Evolutionary conservation across 495 filamentous ascomycete species (phyloP).

Genomic region (Aspergillus ellipticus): DNA sequence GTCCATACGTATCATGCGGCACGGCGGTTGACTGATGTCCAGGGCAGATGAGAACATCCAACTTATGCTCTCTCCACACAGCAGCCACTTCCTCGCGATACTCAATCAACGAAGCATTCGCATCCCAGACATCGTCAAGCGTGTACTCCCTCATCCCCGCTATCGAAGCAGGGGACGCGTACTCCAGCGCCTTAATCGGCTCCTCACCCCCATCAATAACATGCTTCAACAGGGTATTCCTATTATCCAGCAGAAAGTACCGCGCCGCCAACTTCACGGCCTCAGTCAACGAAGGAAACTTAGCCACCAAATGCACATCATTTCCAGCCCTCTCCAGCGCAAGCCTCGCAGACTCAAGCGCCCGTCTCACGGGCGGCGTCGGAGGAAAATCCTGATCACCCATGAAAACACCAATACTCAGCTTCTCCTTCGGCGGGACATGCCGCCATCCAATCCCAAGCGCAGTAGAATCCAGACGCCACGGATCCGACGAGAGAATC

Average conservation of each 20-base stretch:
- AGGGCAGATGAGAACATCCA: not conserved
- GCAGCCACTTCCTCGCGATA: not conserved
- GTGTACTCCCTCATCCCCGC: not conserved
- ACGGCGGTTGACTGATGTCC: not conserved
- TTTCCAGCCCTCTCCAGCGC: not conserved
- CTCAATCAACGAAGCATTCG: not conserved
- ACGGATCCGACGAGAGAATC: slow-evolving; percentile 24
- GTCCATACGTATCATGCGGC: not conserved
- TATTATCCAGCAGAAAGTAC: not conserved
- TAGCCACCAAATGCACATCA: not conserved
- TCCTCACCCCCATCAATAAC: slow-evolving; percentile 16
- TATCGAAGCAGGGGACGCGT: not conserved
- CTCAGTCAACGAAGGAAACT: not conserved
- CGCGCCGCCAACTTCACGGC: not conserved
- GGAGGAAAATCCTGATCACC: slow-evolving; percentile 42
- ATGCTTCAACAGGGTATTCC: slow-evolving; percentile 17
- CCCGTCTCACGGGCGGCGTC: slow-evolving; percentile 39
- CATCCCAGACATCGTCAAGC: not conserved
- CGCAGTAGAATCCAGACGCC: slow-evolving; percentile 26
- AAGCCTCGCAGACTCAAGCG: slow-evolving; percentile 35
- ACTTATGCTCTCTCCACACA: not conserved
- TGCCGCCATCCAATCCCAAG: slow-evolving; percentile 22
- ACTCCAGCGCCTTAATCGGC: slow-evolving; percentile 30
- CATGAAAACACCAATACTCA: slow-evolving; percentile 40
- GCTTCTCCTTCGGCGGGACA: slow-evolving; percentile 10